Conservation (phyloP, 352 stramenopile species). For the Globisporangium parvum region DNA sequence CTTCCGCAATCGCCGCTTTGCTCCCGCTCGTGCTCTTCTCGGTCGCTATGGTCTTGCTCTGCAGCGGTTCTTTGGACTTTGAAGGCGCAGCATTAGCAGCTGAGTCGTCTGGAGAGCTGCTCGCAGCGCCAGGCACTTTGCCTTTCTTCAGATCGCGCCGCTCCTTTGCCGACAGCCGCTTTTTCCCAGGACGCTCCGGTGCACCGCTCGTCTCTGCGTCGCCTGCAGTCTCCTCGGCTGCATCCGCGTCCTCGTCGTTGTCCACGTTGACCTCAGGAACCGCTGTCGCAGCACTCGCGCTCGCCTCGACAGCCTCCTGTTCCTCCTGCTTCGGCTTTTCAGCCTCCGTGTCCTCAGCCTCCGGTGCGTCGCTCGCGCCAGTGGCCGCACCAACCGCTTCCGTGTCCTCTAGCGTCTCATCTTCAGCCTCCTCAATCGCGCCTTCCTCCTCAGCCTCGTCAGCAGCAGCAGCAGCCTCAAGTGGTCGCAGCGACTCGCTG, state of each 20-base stretch:
- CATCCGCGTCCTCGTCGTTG: conserved; percentile 11
- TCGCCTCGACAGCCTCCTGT: no score
- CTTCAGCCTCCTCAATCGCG: no score
- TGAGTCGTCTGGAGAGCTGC: neutral
- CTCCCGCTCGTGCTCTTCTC: conserved; percentile 3
- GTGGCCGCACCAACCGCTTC: no score
- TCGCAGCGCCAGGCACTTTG: conserved; percentile 15
- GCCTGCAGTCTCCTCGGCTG: conserved; percentile 5
- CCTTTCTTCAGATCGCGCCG: conserved; percentile 76
- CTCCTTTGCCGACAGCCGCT: conserved; percentile 63
- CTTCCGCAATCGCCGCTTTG: conserved; percentile 6
- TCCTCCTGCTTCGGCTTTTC: no score
- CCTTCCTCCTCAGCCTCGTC: conserved; percentile 15
- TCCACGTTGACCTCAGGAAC: conserved; percentile 7
- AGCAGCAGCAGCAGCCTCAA: neutral
- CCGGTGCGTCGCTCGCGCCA: no score
- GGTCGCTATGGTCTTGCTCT: conserved; percentile 6
- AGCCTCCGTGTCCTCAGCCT: no score
- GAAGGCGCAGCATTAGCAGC: neutral
- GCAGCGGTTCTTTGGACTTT: neutral
- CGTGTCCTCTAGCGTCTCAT: no score
- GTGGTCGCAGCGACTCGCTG: neutral
- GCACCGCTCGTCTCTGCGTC: no score
- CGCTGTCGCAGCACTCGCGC: no score
- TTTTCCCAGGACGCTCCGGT: conserved; percentile 35